phyloP scores from a whole-genome alignment of 73 alveolate species.

The Paraurostyla sp. region DNA sequence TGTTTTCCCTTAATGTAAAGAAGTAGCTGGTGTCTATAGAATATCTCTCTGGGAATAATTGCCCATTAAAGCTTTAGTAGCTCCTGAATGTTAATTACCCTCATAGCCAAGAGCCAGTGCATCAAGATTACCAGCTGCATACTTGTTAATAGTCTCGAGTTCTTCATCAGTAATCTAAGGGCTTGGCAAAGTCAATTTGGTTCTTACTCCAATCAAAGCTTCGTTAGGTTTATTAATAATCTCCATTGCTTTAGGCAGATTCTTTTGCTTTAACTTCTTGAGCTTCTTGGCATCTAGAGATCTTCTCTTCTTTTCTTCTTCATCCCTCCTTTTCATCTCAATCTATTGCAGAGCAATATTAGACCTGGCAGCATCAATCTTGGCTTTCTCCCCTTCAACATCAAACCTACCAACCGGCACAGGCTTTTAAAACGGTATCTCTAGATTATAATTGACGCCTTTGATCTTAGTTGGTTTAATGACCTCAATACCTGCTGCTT shows the following conservation, averaged over 20 bases:
- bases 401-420: slow-evolving; percentile 93
- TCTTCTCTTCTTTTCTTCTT: slow-evolving; percentile 94
- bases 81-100: slow-evolving; percentile 66
- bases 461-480: slow-evolving; percentile 85
- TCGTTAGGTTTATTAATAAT: slow-evolving; percentile 83
- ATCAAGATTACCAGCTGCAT: slow-evolving; percentile 14
- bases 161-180: slow-evolving; percentile 89
- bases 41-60: slow-evolving; percentile 66
- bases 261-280: slow-evolving; percentile 94
- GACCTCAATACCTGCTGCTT: slow-evolving; percentile 97
- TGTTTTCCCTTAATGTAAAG: slow-evolving; percentile 79
- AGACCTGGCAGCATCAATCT: slow-evolving; percentile 79
- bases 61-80: slow-evolving; percentile 87
- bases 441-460: slow-evolving; percentile 95
- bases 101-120: neutral
- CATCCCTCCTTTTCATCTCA: slow-evolving; percentile 94
- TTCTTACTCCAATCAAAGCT: slow-evolving; percentile 43
- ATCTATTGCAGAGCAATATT: slow-evolving; percentile 87
- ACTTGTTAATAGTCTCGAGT: slow-evolving; percentile 69
- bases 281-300: slow-evolving; percentile 92
- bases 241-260: slow-evolving; percentile 93
- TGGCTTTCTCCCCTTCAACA: slow-evolving; percentile 81
- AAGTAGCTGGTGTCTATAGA: slow-evolving; percentile 57
- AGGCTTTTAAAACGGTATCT: slow-evolving; percentile 94
- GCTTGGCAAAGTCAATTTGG: slow-evolving; percentile 82